Percentiles rank a stretch among this genome's conserved stretches.
These are phyloP conservation scores for Haplographium delicatum DNA, from an alignment of 495 filamentous ascomycete genomes.

Conservation along the genomic window DNA sequence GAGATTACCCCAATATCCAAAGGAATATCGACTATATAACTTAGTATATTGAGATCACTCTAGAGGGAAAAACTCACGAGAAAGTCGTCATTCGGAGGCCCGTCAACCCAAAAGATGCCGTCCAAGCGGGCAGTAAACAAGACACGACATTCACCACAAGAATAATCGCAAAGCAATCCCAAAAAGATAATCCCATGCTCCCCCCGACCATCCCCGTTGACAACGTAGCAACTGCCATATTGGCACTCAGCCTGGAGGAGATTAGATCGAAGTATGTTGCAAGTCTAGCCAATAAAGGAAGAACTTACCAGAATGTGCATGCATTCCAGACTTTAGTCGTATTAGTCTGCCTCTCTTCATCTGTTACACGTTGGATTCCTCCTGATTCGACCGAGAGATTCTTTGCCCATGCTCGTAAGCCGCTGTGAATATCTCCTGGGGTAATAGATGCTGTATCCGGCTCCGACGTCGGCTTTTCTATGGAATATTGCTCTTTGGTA, in stretches of 20 bases:
- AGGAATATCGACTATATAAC: not conserved
- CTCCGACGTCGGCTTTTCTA: not conserved
- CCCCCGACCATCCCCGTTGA: slow-evolving; percentile 3
- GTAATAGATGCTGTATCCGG: not conserved
- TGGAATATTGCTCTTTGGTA: not conserved
- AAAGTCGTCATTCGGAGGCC: slow-evolving; percentile 2
- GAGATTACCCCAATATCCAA: slow-evolving; percentile 2
- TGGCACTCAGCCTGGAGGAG: not conserved
- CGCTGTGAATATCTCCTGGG: not conserved
- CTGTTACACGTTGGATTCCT: slow-evolving; percentile 1
- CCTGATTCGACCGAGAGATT: slow-evolving; percentile 1
- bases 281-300: not conserved
- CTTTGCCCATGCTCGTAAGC: not conserved
- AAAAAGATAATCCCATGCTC: not conserved
- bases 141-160: slow-evolving; percentile 1
- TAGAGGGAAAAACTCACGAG: not conserved
- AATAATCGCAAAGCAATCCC: slow-evolving; percentile 5
- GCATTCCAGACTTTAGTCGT: slow-evolving; percentile 6
- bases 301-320: not conserved
- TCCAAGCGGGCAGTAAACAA: slow-evolving; percentile 1
- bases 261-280: not conserved
- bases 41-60: not conserved
- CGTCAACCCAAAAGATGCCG: slow-evolving; percentile 1
- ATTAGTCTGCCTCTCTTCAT: slow-evolving; percentile 4
- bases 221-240: not conserved